Evolutionary conservation across 1,284 basidiomycete species (phyloP), one percentile per base, ranked within the genome.

Genomic region (Ceratobasidium sp.): DNA sequence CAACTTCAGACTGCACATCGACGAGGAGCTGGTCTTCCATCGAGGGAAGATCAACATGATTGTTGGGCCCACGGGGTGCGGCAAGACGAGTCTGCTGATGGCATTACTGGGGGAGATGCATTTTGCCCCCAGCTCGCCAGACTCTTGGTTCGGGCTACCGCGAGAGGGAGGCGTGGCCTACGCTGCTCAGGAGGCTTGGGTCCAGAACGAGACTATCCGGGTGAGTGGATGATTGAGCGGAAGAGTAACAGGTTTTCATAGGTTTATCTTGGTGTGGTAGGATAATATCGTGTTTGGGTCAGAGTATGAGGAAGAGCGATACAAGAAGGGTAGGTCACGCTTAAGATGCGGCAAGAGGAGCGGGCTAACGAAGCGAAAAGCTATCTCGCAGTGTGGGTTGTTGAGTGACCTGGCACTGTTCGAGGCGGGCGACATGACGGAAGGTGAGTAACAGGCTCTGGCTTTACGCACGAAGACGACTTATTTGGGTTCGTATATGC

Each of bases 141-240:
- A 85, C 43, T 87, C 89, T 0, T 90, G 88, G 83, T 89, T 85
- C 79, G 87, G 86, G 73, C 84, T 93, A 7, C 91, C 91, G n/a
- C 84, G 90, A 8, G 80, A 82, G 1, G 85, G 86, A 13, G 91
- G 91, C 6, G 86, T 93, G 4, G 88, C 89, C 0, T 93, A 91
- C 80, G 89, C 90, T 5, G 88, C 90, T 0, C 91, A 94, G 79
- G 90, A 92, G 77, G 88, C 89, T 0, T 94, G 91, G 91, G 88
- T 90, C 3, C 84, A 86, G 76, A 89, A 88, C 76, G 84, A 84
- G 72, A 86, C 84, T 3, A 83, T 87, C 75, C 85, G 82, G 81
- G 83, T 83, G 55, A 28, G 75, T 72, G 49, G 11, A n/a, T 52
- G 1, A 7, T 30, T 59, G 32, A 38, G 28, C 21, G 13, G 38